These are phyloP conservation scores for Crithidia sp. DNA, from an alignment of 208 protist genomes.

Conservation along the genomic window DNA sequence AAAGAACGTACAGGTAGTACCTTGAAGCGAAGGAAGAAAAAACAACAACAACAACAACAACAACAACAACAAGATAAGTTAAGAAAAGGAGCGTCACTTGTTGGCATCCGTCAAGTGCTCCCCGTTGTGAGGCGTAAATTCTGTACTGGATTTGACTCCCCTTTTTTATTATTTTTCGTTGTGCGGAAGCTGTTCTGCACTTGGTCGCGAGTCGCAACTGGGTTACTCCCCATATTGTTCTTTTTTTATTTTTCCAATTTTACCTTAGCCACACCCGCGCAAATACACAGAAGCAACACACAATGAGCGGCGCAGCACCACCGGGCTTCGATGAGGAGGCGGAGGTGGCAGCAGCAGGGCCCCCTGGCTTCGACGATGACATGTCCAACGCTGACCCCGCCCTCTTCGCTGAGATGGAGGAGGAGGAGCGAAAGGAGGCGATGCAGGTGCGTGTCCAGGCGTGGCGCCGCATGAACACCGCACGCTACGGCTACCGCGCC, in stretches of 20 bases:
- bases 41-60: too few species aligned
- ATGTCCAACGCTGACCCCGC: slow-evolving; percentile 21
- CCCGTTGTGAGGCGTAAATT: too few species aligned
- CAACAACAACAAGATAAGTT: too few species aligned
- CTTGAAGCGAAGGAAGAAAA: too few species aligned
- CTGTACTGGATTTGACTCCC: too few species aligned
- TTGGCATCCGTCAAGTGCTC: too few species aligned
- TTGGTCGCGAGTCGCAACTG: neutral
- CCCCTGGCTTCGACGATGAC: slow-evolving; percentile 41
- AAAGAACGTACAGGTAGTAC: too few species aligned
- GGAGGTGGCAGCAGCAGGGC: slow-evolving; percentile 13
- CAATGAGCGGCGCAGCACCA: slow-evolving; percentile 20
- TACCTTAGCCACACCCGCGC: slow-evolving; percentile 6
- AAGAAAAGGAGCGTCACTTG: too few species aligned
- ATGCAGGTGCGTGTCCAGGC: slow-evolving; percentile 48
- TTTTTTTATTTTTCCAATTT: slow-evolving; percentile 12
- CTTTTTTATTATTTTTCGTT: neutral
- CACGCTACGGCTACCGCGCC: slow-evolving; percentile 72
- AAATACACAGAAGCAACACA: slow-evolving; percentile 7
- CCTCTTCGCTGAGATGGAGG: slow-evolving; percentile 43
- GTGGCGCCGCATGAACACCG: slow-evolving; percentile 79
- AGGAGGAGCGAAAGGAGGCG: slow-evolving; percentile 46
- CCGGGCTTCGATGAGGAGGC: slow-evolving; percentile 35
- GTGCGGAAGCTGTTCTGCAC: neutral
- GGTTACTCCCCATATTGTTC: neutral